Conservation (phyloP, 225 moss, liverwort and hornwort species). For the Marchantia paleacea region DNA sequence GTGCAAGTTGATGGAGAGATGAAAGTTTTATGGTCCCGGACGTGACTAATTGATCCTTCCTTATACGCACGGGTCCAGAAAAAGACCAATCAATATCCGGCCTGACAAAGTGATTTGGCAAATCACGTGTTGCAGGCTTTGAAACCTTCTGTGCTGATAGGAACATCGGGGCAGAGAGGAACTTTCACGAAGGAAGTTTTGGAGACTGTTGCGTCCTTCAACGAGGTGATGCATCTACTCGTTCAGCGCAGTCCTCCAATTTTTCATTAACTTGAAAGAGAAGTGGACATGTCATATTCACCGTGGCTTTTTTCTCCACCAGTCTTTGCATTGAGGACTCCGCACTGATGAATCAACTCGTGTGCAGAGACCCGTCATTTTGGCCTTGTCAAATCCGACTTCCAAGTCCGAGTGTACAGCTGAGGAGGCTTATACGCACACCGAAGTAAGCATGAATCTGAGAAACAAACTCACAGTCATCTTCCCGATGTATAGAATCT, state of each 20-base stretch:
- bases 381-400: slow-evolving; percentile 83
- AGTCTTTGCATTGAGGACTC: too few relatives aligned
- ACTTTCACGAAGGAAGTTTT: slow-evolving; percentile 61
- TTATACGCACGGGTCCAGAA: too few relatives aligned
- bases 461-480: too few relatives aligned
- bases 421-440: slow-evolving; percentile 65
- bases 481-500: background rate
- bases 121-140: slow-evolving; percentile 27
- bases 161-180: slow-evolving; percentile 59
- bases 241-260: background rate
- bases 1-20: background rate
- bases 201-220: slow-evolving; percentile 58
- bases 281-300: too few relatives aligned
- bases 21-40: too few relatives aligned
- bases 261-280: background rate
- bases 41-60: too few relatives aligned
- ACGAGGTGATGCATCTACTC: slow-evolving; percentile 38
- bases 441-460: slow-evolving; percentile 42
- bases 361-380: slow-evolving; percentile 67
- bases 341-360: background rate
- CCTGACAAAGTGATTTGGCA: background rate
- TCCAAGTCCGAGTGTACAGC: slow-evolving; percentile 78
- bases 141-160: slow-evolving; percentile 63
- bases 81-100: too few relatives aligned
- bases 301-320: too few relatives aligned